Evolutionary conservation across 495 filamentous ascomycete species (phyloP).

Genomic region (Penicillium waksmanii): DNA sequence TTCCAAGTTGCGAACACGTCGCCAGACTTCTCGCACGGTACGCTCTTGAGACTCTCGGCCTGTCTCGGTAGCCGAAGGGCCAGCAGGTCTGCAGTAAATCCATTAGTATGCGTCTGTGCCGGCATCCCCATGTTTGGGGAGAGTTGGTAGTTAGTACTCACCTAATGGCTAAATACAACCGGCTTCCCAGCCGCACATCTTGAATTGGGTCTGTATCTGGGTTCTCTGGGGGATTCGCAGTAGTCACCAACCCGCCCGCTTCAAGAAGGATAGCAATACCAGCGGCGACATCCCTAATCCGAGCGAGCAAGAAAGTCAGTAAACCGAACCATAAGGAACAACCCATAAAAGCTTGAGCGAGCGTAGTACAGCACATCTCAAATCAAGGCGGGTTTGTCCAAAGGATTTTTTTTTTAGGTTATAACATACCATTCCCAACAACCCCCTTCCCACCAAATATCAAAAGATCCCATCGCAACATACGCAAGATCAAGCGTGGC

Average conservation of each 20-base stretch:
- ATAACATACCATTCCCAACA: conserved; percentile 59
- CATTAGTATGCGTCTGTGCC: not conserved
- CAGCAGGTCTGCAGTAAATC: conserved; percentile 55
- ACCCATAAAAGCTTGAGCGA: not conserved
- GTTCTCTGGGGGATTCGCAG: conserved; percentile 65
- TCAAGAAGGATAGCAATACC: conserved; percentile 60
- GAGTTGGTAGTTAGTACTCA: conserved; percentile 25
- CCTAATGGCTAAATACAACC: conserved; percentile 68
- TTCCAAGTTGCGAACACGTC: conserved; percentile 60
- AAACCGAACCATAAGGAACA: not conserved
- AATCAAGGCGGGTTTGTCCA: too few relatives aligned
- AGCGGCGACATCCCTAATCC: conserved; percentile 56
- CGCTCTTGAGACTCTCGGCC: conserved; percentile 66
- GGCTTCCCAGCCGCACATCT: conserved; percentile 60
- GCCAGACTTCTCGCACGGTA: conserved; percentile 70
- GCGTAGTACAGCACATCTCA: not conserved
- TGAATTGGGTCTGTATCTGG: conserved; percentile 56
- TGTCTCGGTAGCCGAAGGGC: conserved; percentile 59
- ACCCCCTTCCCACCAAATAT: conserved; percentile 63
- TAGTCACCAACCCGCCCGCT: conserved; percentile 66
- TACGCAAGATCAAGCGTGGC: conserved; percentile 61
- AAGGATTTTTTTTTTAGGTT: not conserved
- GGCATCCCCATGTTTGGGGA: too few relatives aligned
- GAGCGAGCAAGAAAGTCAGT: conserved; percentile 7
- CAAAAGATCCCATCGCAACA: conserved; percentile 59